Base-by-base conservation (phyloP, 176 grass and related monocot species). In the Paspalum vaginatum region DNA sequence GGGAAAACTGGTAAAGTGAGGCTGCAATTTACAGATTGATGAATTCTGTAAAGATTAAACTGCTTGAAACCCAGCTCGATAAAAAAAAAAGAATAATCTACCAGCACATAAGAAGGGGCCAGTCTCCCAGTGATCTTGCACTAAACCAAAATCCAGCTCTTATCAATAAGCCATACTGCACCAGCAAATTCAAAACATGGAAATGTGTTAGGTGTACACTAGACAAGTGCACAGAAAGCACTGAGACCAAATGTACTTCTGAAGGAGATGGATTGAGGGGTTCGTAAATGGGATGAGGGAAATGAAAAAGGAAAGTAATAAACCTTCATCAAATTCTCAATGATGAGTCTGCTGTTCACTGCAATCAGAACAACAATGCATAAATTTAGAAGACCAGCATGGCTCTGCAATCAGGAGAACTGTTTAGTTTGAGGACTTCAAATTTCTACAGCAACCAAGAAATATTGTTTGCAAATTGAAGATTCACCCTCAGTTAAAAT, bases 111-210 rank as follows among this genome's bases (percentile, higher is more conserved):
- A 98, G 79, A 86, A 95, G 92, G 52, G 96, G 90, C 96, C 96
- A 98, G 64, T 98, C 96, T 66, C 77, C 60, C 78, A 98, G 50
- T 6, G 92, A 98, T 82, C 58, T 93, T 73, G 88, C 78, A 84
- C 92, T 98, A 77, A 98, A 95, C 96, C 96, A 98, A 93, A 93
- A 98, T 70, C 90, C 96, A 83, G 92, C 88, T 85, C 96, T 98
- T 79, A 98, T 98, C 81, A 98, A 66, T 70, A 98, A 57, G 16
- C 96, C 96, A 85, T 98, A 98, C 96, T 98, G 86, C 62, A 91
- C 40, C 24, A 59, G 49, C 6, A 85, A 79, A 65, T 89, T 83
- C 45, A 68, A 4, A 86, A 63, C 42, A 83, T 64, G 21, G 44
- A 27, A 70, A 75, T 40, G 26, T 65, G 32, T 60, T 64, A 68